phyloP scores from a whole-genome alignment of 1,284 basidiomycete genomes.

The Bjerkandera adusta region DNA sequence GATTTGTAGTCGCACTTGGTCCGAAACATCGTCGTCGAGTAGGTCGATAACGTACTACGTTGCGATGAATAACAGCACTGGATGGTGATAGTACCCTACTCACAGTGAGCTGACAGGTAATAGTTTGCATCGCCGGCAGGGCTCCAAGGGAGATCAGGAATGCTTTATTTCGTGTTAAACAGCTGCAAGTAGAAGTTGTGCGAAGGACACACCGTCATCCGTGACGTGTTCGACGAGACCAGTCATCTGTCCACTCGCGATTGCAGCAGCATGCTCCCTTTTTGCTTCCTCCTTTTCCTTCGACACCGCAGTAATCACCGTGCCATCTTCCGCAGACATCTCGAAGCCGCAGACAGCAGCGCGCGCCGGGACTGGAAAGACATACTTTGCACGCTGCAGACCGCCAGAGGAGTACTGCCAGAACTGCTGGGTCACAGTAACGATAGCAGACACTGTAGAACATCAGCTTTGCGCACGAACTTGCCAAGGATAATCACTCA shows the following conservation, averaged over 20 bases:
- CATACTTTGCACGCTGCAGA: constrained; percentile 33
- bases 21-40: constrained; percentile 42
- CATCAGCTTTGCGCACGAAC: background rate
- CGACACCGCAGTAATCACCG: constrained; percentile 41
- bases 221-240: constrained; percentile 48
- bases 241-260: constrained; percentile 38
- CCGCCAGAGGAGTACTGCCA: constrained; percentile 2
- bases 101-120: constrained; percentile 43
- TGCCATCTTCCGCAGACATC: constrained; percentile 39
- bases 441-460: constrained; percentile 43
- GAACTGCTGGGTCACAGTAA: constrained; percentile 41
- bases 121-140: constrained; percentile 39
- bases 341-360: constrained; percentile 50
- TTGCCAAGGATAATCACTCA: background rate
- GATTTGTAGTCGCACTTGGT: constrained; percentile 50
- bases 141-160: constrained; percentile 58
- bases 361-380: constrained; percentile 57
- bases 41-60: constrained; percentile 37
- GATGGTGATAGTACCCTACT: constrained; percentile 20
- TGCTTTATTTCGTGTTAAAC: constrained; percentile 33
- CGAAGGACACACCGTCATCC: constrained; percentile 53
- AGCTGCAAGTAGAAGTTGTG: background rate
- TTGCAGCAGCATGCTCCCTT: constrained; percentile 40
- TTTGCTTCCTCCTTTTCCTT: constrained; percentile 48
- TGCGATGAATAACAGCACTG: background rate